Conservation (phyloP, 1,139 yeast species). For the Zygoascus sp. region DNA sequence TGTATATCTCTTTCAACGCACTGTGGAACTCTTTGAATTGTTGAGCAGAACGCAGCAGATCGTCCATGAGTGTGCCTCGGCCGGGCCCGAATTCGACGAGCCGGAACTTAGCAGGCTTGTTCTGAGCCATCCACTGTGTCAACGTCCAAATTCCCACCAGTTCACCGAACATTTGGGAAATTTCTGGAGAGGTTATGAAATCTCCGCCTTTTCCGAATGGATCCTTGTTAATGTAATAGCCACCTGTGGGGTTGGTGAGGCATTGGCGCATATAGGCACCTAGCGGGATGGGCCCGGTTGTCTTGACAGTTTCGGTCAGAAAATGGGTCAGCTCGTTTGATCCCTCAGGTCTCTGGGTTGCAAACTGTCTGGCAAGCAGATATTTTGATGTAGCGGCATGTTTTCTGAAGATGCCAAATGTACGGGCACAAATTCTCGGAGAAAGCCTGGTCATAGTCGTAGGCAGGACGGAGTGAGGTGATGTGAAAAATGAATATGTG, state of each 20-base stretch:
- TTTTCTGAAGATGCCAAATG: not conserved
- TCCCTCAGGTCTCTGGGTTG: not conserved
- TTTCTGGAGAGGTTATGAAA: slow-evolving; percentile 82
- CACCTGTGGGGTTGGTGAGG: slow-evolving; percentile 69
- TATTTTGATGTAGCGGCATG: not conserved
- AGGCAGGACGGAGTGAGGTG: not conserved
- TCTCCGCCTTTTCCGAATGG: slow-evolving; percentile 72
- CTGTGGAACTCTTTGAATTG: slow-evolving; percentile 29
- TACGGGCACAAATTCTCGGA: not conserved
- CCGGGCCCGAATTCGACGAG: slow-evolving; percentile 91
- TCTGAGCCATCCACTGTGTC: slow-evolving; percentile 56
- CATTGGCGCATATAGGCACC: slow-evolving; percentile 81
- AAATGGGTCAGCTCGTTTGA: slow-evolving; percentile 13
- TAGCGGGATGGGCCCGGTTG: slow-evolving; percentile 73
- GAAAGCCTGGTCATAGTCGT: not conserved
- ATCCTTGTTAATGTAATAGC: slow-evolving; percentile 74
- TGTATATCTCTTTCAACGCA: slow-evolving; percentile 41
- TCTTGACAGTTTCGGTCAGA: slow-evolving; percentile 43
- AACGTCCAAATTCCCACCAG: slow-evolving; percentile 69
- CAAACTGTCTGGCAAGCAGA: not conserved
- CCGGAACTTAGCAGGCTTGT: slow-evolving; percentile 46
- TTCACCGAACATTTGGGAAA: slow-evolving; percentile 84
- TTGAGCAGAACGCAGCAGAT: slow-evolving; percentile 42
- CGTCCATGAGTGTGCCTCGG: slow-evolving; percentile 72
- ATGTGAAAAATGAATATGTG: not conserved